phyloP scores from a whole-genome alignment of 129 eudicot species.

The Chrysanthemum makinoi region DNA sequence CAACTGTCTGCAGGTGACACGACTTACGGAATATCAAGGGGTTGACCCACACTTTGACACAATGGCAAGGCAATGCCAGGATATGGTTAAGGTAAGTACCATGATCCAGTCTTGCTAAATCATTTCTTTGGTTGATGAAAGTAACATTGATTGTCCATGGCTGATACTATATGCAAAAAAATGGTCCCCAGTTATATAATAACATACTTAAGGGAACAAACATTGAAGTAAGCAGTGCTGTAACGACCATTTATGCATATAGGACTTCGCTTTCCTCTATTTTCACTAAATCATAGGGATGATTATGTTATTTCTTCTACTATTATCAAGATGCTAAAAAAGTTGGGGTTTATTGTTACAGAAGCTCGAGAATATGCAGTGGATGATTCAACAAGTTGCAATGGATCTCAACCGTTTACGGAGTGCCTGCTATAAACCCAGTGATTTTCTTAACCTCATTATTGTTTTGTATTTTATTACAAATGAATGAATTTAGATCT shows the following conservation, averaged over 20 bases:
- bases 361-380: constrained; percentile 92
- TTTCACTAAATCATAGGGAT: too few species aligned
- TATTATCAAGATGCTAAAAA: constrained; percentile 16
- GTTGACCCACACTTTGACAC: constrained; percentile 95
- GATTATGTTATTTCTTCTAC: neutral
- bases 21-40: constrained; percentile 96
- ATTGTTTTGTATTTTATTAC: constrained; percentile 3
- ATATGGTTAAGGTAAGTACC: constrained; percentile 68
- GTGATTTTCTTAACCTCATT: constrained; percentile 1
- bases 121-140: too few species aligned
- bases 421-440: constrained; percentile 16
- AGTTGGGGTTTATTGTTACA: constrained; percentile 29
- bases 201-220: too few species aligned
- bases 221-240: too few species aligned
- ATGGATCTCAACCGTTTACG: constrained; percentile 85
- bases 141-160: too few species aligned
- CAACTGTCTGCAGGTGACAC: constrained; percentile 59
- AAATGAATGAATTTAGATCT: neutral
- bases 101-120: neutral
- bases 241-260: too few species aligned
- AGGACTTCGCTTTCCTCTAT: too few species aligned
- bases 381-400: constrained; percentile 96
- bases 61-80: constrained; percentile 93
- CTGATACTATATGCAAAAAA: too few species aligned
- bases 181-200: too few species aligned